phyloP scores from a whole-genome alignment of 148 eudicot genomes.

The Bassia scoparia region DNA sequence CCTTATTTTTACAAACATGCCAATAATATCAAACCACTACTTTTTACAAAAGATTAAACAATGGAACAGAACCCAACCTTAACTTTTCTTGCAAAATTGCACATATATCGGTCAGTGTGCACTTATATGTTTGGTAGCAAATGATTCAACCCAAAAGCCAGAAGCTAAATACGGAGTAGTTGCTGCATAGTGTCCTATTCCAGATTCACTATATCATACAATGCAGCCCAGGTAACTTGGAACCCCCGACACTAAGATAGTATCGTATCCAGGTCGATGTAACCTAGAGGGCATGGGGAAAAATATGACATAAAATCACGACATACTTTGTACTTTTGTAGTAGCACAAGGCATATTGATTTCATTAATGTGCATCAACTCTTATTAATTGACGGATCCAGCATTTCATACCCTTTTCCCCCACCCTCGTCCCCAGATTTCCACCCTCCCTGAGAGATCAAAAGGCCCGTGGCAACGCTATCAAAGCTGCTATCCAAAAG shows the following conservation, averaged over 20 bases:
- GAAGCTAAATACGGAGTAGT: too few species aligned
- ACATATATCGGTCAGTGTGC: too few species aligned
- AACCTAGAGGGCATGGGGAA: not conserved
- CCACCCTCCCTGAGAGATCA: too few species aligned
- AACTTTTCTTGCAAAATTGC: not conserved
- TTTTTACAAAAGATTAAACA: not conserved
- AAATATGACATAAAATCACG: not conserved
- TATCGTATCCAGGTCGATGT: not conserved
- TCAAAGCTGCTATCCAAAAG: too few species aligned
- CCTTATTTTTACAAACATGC: not conserved
- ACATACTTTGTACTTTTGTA: not conserved
- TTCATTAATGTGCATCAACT: too few species aligned
- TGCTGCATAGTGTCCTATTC: not conserved
- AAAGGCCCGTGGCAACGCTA: too few species aligned
- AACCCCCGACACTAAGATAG: not conserved
- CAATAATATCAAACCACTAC: not conserved
- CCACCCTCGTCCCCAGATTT: too few species aligned
- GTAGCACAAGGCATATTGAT: too few species aligned
- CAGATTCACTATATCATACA: not conserved
- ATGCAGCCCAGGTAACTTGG: not conserved
- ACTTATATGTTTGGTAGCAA: too few species aligned
- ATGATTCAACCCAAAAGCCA: too few species aligned
- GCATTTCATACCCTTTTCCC: too few species aligned
- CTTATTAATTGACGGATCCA: too few species aligned
- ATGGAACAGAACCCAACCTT: not conserved